Conservation (phyloP, 164 flowering plant genomes). For the Euptelea pleiosperma region DNA sequence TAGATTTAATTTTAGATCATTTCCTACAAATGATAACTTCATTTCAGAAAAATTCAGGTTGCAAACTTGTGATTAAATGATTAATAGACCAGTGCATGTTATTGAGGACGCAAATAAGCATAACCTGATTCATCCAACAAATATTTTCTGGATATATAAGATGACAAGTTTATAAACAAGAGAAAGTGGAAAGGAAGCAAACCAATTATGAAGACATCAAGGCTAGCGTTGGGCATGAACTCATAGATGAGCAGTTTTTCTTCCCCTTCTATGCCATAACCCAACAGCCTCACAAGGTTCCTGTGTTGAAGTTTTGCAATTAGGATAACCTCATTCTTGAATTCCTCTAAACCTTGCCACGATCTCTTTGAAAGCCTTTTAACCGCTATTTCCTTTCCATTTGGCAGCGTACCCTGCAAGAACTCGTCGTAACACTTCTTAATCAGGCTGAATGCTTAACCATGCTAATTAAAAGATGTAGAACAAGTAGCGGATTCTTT, state of each 20-base stretch:
- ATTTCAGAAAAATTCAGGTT: neutral
- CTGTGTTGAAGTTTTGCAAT: constrained; percentile 28
- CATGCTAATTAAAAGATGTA: no score
- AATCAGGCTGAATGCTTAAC: no score
- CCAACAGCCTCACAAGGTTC: constrained; percentile 21
- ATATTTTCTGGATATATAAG: no score
- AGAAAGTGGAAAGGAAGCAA: neutral
- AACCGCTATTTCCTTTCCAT: constrained; percentile 22
- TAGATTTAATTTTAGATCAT: no score
- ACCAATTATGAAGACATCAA: constrained; percentile 26
- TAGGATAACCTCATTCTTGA: constrained; percentile 24
- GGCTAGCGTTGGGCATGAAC: constrained; percentile 25
- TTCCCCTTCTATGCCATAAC: constrained; percentile 16
- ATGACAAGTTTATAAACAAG: no score
- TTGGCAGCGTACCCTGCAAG: constrained; percentile 15
- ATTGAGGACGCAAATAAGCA: no score
- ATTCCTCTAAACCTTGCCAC: constrained; percentile 24
- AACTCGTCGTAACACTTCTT: no score
- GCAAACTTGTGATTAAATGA: neutral
- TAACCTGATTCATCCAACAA: no score
- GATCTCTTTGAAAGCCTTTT: constrained; percentile 23
- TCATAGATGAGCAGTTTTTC: constrained; percentile 26
- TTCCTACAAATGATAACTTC: neutral
- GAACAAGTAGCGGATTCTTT: no score
- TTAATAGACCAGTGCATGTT: neutral